These are phyloP conservation scores for Cordyceps cateniannulata DNA, from an alignment of 2,329 filamentous ascomycete species.

Conservation along the genomic window DNA sequence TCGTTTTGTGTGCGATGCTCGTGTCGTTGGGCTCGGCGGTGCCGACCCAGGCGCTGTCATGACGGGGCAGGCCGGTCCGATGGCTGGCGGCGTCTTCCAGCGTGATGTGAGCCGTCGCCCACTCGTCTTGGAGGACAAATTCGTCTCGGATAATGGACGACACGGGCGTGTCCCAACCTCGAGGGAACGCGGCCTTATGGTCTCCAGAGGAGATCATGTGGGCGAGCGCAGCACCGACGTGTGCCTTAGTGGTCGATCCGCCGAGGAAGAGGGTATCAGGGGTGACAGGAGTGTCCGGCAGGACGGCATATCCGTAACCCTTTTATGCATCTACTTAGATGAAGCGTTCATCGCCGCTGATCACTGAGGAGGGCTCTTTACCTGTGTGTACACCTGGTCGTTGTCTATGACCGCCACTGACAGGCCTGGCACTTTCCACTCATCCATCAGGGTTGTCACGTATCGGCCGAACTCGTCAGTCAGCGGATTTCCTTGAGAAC, in stretches of 20 bases:
- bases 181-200: neutral
- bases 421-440: constrained; percentile 24
- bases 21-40: neutral
- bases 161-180: constrained; percentile 41
- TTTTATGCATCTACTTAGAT: neutral
- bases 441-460: constrained; percentile 15
- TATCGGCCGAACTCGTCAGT: constrained; percentile 15
- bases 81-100: constrained; percentile 49
- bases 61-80: constrained; percentile 32
- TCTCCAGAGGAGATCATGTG: neutral
- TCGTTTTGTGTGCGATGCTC: neutral
- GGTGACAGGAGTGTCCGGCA: neutral
- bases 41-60: neutral
- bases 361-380: constrained; percentile 1
- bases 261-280: neutral
- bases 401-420: constrained; percentile 23
- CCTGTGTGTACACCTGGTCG: constrained; percentile 20
- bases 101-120: constrained; percentile 41
- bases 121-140: constrained; percentile 41
- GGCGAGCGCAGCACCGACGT: neutral
- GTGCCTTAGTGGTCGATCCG: neutral
- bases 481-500: constrained; percentile 12
- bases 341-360: neutral
- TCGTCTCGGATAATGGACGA: constrained; percentile 42
- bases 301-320: neutral